phyloP scores from a whole-genome alignment of 2,329 filamentous ascomycete genomes.

The Podosphaera aphanis region DNA sequence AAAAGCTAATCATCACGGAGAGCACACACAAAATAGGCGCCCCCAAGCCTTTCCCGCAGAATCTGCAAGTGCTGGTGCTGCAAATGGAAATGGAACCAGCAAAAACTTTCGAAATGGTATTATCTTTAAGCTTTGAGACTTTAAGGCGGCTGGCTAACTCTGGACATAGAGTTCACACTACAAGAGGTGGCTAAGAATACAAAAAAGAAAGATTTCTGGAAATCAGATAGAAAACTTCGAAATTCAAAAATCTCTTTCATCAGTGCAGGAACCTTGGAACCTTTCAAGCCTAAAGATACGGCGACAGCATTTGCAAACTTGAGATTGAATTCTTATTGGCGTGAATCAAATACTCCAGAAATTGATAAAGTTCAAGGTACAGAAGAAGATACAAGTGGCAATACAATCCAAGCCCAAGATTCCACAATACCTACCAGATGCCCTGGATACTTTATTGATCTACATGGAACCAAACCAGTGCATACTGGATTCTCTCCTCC shows the following conservation, averaged over 20 bases:
- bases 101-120: neutral
- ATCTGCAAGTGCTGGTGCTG: neutral
- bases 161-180: conserved; percentile 18
- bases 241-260: conserved; percentile 34
- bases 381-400: conserved; percentile 16
- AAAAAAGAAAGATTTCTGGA: conserved; percentile 19
- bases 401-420: neutral
- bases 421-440: neutral
- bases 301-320: conserved; percentile 13
- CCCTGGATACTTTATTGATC: conserved; percentile 17
- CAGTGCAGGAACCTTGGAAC: conserved; percentile 27
- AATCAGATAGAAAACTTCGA: conserved; percentile 26
- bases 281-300: conserved; percentile 9
- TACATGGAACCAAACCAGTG: conserved; percentile 11
- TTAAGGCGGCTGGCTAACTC: neutral
- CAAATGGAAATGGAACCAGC: neutral
- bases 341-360: conserved; percentile 10
- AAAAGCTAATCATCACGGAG: neutral
- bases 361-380: conserved; percentile 19
- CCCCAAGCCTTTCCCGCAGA: neutral
- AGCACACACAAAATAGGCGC: neutral
- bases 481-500: conserved; percentile 16
- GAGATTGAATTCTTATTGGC: conserved; percentile 5
- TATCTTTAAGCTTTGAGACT: conserved; percentile 7
- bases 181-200: conserved; percentile 35